Evolutionary conservation across 192 early-diverging fungal species (phyloP).

Genomic region (Backusella mclennaniae): DNA sequence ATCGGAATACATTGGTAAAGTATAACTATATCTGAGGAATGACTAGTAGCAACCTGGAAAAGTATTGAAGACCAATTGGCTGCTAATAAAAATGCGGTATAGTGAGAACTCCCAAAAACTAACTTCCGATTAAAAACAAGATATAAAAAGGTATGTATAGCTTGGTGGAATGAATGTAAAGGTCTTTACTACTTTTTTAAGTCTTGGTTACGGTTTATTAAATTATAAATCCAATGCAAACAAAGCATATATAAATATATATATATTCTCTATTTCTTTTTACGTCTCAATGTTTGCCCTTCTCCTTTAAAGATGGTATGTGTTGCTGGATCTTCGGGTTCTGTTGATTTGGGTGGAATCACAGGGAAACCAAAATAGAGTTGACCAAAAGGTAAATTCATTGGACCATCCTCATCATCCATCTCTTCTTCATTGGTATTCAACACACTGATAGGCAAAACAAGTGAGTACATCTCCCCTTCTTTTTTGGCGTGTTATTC

Average conservation of each 20-base stretch:
- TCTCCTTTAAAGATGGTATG: not conserved
- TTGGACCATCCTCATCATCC: constrained; percentile 48
- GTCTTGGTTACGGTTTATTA: not conserved
- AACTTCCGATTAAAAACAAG: too few species aligned
- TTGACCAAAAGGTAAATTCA: constrained; percentile 82
- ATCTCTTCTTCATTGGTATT: not conserved
- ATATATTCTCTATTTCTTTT: constrained; percentile 16
- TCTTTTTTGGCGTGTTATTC: not conserved
- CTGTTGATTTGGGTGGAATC: constrained; percentile 58
- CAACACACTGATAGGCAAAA: not conserved
- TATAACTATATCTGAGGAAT: too few species aligned
- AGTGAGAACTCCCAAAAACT: too few species aligned
- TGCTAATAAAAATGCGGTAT: too few species aligned
- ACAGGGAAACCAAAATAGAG: constrained; percentile 90
- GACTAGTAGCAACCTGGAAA: too few species aligned
- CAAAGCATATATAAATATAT: not conserved
- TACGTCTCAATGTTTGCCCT: constrained; percentile 21
- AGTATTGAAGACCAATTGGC: too few species aligned
- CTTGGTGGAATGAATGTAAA: too few species aligned
- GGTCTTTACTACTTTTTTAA: too few species aligned
- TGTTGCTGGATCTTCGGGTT: constrained; percentile 21
- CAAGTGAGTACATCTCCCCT: not conserved
- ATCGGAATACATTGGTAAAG: too few species aligned
- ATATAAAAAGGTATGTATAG: too few species aligned
- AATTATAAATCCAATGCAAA: not conserved